phyloP scores from a whole-genome alignment of 495 filamentous ascomycete genomes.

The Xylaria longipes region DNA sequence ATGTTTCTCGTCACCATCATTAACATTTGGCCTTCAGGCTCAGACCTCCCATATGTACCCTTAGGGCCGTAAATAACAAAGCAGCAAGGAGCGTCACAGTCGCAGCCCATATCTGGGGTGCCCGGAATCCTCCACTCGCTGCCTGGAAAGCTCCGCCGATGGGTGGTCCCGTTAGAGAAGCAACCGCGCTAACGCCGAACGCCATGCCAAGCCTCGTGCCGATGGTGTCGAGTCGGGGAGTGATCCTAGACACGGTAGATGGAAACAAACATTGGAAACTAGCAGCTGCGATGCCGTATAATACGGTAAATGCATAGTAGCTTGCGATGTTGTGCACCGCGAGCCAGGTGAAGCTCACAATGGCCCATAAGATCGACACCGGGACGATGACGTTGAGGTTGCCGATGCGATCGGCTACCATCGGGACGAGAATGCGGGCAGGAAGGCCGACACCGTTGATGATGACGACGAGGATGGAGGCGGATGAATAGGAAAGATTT shows the following conservation, averaged over 20 bases:
- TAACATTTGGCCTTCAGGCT: slow-evolving; percentile 19
- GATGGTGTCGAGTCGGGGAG: slow-evolving; percentile 64
- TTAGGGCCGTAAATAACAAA: slow-evolving; percentile 53
- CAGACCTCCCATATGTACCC: slow-evolving; percentile 41
- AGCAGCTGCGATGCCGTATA: slow-evolving; percentile 67
- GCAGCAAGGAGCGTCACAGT: slow-evolving; percentile 45
- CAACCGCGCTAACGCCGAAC: slow-evolving; percentile 67
- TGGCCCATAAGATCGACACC: slow-evolving; percentile 54
- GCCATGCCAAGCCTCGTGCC: slow-evolving; percentile 75
- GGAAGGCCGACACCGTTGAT: slow-evolving; percentile 70
- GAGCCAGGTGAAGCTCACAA: slow-evolving; percentile 67
- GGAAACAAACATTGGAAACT: slow-evolving; percentile 71
- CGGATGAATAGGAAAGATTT: slow-evolving; percentile 55
- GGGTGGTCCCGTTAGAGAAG: slow-evolving; percentile 69
- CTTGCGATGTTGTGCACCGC: slow-evolving; percentile 54
- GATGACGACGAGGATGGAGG: slow-evolving; percentile 67
- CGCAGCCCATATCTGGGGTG: slow-evolving; percentile 66
- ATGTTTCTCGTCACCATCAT: not conserved
- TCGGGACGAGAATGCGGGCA: slow-evolving; percentile 66
- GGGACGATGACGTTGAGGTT: slow-evolving; percentile 69
- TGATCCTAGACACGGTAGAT: slow-evolving; percentile 63
- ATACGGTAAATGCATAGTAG: slow-evolving; percentile 62
- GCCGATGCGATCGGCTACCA: slow-evolving; percentile 66
- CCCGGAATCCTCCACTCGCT: slow-evolving; percentile 57
- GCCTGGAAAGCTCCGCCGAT: slow-evolving; percentile 66